A percentile compares a stretch with the other conserved stretches of the same genome.
Conservation (phyloP, 2,329 filamentous ascomycete genomes). For the Coniochaeta sp. region DNA sequence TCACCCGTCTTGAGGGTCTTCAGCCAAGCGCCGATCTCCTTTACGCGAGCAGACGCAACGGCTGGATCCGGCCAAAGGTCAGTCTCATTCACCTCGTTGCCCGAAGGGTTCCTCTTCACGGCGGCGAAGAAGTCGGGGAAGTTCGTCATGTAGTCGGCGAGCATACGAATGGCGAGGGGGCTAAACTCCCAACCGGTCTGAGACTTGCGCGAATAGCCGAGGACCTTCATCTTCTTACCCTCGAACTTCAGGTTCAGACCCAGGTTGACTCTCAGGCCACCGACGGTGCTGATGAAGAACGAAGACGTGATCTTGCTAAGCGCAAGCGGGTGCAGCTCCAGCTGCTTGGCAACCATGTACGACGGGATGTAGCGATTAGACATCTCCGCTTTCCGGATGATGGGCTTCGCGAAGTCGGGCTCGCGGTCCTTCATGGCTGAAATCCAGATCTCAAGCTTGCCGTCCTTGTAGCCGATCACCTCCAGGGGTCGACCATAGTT, state of each 20-base stretch:
- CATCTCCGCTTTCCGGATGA: slow-evolving; percentile 64
- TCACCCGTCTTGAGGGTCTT: slow-evolving; percentile 86
- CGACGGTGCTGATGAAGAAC: slow-evolving; percentile 72
- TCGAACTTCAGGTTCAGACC: slow-evolving; percentile 97
- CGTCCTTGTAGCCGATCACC: slow-evolving; percentile 64
- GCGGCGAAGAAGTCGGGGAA: slow-evolving; percentile 95
- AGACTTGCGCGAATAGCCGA: slow-evolving; percentile 88
- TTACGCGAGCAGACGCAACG: slow-evolving; percentile 70
- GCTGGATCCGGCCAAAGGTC: slow-evolving; percentile 75
- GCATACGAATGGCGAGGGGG: slow-evolving; percentile 68
- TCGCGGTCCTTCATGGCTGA: slow-evolving; percentile 66
- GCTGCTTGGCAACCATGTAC: slow-evolving; percentile 75
- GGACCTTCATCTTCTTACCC: slow-evolving; percentile 86
- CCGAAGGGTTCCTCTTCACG: slow-evolving; percentile 78
- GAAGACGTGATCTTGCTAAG: slow-evolving; percentile 95
- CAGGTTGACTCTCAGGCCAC: slow-evolving; percentile 78
- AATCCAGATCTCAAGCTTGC: slow-evolving; percentile 75
- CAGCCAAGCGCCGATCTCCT: slow-evolving; percentile 90
- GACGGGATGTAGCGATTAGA: slow-evolving; percentile 76
- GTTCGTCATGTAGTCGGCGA: slow-evolving; percentile 82
- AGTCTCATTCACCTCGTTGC: slow-evolving; percentile 74
- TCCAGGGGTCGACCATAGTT: slow-evolving; percentile 91
- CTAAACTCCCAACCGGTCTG: slow-evolving; percentile 94
- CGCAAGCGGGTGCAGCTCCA: slow-evolving; percentile 77
- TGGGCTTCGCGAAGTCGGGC: slow-evolving; percentile 69